Evolutionary conservation across 148 eudicot species (phyloP).

Genomic region (Salicornia ramosissima): DNA sequence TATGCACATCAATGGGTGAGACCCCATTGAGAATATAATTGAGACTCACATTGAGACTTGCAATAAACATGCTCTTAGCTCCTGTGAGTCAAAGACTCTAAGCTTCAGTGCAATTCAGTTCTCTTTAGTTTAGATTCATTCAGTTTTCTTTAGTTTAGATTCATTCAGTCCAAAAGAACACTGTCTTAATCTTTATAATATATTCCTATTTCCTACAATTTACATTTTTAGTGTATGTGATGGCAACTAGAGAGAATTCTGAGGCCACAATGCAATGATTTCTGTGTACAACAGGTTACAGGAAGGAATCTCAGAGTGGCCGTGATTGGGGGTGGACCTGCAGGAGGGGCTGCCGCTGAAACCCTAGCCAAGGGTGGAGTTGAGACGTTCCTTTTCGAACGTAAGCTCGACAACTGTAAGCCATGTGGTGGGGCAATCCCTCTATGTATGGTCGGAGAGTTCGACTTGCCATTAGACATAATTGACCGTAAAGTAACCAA

Average conservation of each 20-base stretch:
- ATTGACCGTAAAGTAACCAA: conserved; percentile 85
- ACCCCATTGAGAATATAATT: too few species aligned
- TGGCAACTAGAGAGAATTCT: neutral
- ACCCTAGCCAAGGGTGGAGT: conserved; percentile 86
- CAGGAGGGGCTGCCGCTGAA: conserved; percentile 89
- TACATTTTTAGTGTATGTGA: neutral
- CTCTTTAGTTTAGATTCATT: too few species aligned
- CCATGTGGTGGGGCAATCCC: conserved; percentile 99
- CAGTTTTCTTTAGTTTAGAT: too few species aligned
- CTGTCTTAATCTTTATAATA: too few species aligned
- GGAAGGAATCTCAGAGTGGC: conserved; percentile 86
- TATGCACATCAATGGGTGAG: too few species aligned
- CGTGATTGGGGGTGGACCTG: conserved; percentile 92
- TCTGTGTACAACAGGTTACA: conserved; percentile 10
- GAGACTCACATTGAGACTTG: too few species aligned
- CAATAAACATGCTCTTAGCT: too few species aligned
- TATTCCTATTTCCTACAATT: too few species aligned
- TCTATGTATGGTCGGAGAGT: conserved; percentile 92
- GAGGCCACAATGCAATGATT: neutral
- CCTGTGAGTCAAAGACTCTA: too few species aligned
- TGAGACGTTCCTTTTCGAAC: conserved; percentile 71
- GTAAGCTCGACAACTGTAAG: conserved; percentile 87
- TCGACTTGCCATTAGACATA: conserved; percentile 88
- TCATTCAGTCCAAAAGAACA: too few species aligned
- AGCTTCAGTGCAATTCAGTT: too few species aligned